These are phyloP conservation scores for Mortierella claussenii DNA, from an alignment of 192 early-diverging fungal genomes.

Conservation along the genomic window DNA sequence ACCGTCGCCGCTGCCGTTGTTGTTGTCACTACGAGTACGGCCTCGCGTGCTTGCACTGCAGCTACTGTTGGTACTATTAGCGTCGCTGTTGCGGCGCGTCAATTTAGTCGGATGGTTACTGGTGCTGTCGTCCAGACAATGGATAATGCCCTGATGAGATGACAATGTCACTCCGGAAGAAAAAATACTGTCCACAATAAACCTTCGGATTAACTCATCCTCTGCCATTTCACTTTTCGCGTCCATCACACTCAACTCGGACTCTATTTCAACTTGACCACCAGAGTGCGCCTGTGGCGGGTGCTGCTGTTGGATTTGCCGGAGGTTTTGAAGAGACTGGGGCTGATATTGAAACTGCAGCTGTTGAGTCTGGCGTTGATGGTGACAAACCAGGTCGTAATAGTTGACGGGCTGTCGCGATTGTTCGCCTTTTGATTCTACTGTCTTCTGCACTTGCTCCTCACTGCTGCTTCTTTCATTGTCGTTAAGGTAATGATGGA, in stretches of 20 bases:
- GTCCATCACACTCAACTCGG: neutral
- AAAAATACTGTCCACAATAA: neutral
- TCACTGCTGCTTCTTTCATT: neutral
- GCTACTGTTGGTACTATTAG: no score
- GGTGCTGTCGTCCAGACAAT: no score
- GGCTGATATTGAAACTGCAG: neutral
- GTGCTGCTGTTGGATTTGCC: neutral
- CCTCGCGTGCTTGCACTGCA: no score
- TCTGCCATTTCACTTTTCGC: constrained; percentile 15
- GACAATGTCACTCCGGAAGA: no score
- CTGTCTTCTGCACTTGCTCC: neutral
- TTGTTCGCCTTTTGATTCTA: neutral
- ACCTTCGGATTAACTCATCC: constrained; percentile 15
- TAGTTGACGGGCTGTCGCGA: neutral
- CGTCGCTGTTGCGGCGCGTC: no score
- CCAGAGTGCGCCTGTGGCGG: neutral
- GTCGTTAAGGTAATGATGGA: no score
- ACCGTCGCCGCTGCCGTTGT: no score
- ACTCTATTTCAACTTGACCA: neutral
- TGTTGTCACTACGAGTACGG: no score
- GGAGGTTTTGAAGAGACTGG: neutral
- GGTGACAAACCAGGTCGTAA: neutral
- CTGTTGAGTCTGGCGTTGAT: neutral
- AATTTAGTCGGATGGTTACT: no score
- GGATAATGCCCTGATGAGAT: no score